A percentile compares a stretch with the other conserved stretches of the same genome.
Evolutionary conservation across 176 grass and related monocot species (phyloP).

Genomic region (Aegilops tauschii): DNA sequence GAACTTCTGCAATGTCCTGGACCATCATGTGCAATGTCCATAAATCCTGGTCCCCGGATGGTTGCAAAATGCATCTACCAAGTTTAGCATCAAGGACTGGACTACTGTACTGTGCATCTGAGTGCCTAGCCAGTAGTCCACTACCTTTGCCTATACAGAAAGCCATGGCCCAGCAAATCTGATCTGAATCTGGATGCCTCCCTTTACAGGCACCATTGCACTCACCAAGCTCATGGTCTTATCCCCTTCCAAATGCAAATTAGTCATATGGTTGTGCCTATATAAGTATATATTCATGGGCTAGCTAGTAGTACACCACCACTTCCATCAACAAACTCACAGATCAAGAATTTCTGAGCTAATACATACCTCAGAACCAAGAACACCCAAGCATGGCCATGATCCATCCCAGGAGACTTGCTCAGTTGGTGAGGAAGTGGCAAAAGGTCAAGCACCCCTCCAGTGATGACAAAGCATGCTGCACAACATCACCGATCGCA

Average conservation of each 20-base stretch:
- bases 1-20: background rate
- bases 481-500: no score
- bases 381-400: slow-evolving; percentile 32
- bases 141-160: background rate
- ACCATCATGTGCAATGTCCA: slow-evolving; percentile 14
- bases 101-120: background rate
- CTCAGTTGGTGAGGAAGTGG: no score
- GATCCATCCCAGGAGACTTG: background rate
- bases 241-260: slow-evolving; percentile 35
- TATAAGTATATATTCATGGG: background rate
- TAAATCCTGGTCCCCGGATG: background rate
- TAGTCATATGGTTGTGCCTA: background rate
- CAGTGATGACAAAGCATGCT: no score
- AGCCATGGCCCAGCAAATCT: slow-evolving; percentile 13
- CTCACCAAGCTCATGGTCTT: slow-evolving; percentile 31
- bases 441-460: no score
- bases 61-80: background rate
- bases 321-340: slow-evolving; percentile 1
- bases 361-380: background rate
- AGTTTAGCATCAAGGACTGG: background rate
- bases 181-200: slow-evolving; percentile 33
- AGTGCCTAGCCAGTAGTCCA: slow-evolving; percentile 5
- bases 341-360: slow-evolving; percentile 12
- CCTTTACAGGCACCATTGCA: slow-evolving; percentile 7
- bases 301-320: background rate